Evolutionary conservation across 495 filamentous ascomycete species (phyloP).

Genomic region (Astrothelium subdiscretum): DNA sequence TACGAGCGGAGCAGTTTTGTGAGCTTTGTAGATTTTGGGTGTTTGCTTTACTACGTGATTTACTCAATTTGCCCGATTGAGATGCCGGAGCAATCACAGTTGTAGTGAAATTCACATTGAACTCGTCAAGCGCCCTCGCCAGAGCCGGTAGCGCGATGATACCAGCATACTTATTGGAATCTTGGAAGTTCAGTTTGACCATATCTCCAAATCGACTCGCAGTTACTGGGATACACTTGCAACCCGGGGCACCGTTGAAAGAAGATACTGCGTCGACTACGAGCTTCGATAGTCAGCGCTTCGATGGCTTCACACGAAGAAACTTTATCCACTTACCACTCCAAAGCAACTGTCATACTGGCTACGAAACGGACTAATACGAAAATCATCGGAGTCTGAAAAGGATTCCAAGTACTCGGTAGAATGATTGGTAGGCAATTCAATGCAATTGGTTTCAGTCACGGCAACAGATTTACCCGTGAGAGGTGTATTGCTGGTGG

Average conservation of each 20-base stretch:
- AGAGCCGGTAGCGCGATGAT: not conserved
- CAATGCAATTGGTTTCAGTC: not conserved
- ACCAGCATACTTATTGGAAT: not conserved
- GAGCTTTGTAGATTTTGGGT: not conserved
- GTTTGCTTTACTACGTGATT: not conserved
- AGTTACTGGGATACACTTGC: not conserved
- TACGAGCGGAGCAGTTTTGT: not conserved
- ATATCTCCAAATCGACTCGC: not conserved
- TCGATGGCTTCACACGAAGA: not conserved
- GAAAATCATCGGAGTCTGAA: not conserved
- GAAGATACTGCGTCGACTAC: not conserved
- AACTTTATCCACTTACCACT: not conserved
- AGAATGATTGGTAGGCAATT: not conserved
- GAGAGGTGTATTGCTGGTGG: not conserved
- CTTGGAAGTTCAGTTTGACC: not conserved
- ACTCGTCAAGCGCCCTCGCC: not conserved
- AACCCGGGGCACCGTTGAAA: not conserved
- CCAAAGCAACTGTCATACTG: not conserved
- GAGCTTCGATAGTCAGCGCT: not conserved
- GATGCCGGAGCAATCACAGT: not conserved
- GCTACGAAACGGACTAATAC: not conserved
- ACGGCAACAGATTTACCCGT: not conserved
- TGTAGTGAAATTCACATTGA: not conserved
- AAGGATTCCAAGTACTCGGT: not conserved
- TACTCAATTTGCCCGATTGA: not conserved